A percentile compares a stretch with the other conserved stretches of the same genome.
Conservation (phyloP, 345 rosid genomes). For the Eucalyptus albens region DNA sequence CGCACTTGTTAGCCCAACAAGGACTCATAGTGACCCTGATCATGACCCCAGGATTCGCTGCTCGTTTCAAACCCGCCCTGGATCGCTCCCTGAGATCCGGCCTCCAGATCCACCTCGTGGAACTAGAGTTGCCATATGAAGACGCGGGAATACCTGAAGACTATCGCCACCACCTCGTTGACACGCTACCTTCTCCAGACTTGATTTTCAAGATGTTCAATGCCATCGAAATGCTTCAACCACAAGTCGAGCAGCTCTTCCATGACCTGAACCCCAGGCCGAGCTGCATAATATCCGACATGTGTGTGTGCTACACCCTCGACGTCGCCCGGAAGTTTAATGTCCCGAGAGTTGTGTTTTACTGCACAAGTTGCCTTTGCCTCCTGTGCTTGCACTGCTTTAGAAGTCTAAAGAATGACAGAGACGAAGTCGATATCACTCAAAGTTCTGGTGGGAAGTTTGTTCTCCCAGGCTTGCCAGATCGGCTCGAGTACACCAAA, state of each 20-base stretch:
- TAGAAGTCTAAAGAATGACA: neutral
- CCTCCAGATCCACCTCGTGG: slow-evolving; percentile 5
- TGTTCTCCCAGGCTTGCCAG: slow-evolving; percentile 25
- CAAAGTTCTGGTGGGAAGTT: slow-evolving; percentile 11
- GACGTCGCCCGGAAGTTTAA: slow-evolving; percentile 16
- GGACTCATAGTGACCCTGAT: slow-evolving; percentile 20
- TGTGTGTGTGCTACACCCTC: slow-evolving; percentile 22
- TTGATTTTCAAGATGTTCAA: slow-evolving; percentile 6
- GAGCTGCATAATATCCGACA: slow-evolving; percentile 43
- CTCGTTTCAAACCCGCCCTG: slow-evolving; percentile 3
- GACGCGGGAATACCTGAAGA: slow-evolving; percentile 28
- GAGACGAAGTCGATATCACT: neutral
- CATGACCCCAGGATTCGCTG: slow-evolving; percentile 7
- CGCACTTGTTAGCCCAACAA: slow-evolving; percentile 19
- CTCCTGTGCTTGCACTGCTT: slow-evolving; percentile 14
- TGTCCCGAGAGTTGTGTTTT: slow-evolving; percentile 43
- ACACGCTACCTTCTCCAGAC: slow-evolving; percentile 17
- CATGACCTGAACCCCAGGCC: slow-evolving; percentile 19
- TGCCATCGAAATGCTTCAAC: slow-evolving; percentile 5
- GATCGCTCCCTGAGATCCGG: slow-evolving; percentile 2
- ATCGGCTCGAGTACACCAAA: slow-evolving; percentile 19
- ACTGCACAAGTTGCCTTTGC: slow-evolving; percentile 36
- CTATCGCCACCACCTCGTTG: slow-evolving; percentile 17
- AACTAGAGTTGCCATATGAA: slow-evolving; percentile 14
- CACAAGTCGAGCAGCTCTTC: slow-evolving; percentile 16